Conservation (phyloP, 371 early-diverging fungal species). For the Zopfochytrium polystomum region DNA sequence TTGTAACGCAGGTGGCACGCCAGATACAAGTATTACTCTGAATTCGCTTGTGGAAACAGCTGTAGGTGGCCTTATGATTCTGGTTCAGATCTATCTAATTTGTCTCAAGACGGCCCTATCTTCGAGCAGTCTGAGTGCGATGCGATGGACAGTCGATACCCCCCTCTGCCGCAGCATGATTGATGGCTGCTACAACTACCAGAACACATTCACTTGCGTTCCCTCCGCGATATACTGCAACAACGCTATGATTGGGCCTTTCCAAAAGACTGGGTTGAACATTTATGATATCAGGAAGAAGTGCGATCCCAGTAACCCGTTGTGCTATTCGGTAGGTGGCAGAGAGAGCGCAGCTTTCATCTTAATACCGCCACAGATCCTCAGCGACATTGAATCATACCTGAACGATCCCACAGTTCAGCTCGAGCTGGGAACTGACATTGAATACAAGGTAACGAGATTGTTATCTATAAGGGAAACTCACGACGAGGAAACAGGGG, state of each 20-base stretch:
- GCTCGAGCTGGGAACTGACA: constrained; percentile 61
- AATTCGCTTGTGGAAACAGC: constrained; percentile 38
- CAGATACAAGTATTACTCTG: constrained; percentile 86
- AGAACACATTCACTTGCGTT: constrained; percentile 65
- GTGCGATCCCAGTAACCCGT: constrained; percentile 50
- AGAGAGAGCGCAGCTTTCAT: constrained; percentile 63
- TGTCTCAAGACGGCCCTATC: constrained; percentile 71
- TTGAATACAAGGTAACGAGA: constrained; percentile 19
- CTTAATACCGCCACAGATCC: constrained; percentile 55
- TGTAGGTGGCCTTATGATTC: constrained; percentile 15
- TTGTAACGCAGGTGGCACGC: too few relatives aligned
- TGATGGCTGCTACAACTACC: constrained; percentile 7
- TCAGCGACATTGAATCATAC: constrained; percentile 66
- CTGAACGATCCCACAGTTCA: constrained; percentile 74
- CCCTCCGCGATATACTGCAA: constrained; percentile 19
- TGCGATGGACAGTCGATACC: constrained; percentile 67
- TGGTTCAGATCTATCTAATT: too few relatives aligned
- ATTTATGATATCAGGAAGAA: constrained; percentile 41
- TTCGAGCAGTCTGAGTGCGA: constrained; percentile 63
- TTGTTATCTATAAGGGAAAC: too few relatives aligned
- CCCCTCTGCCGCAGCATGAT: constrained; percentile 61
- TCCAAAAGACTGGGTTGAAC: constrained; percentile 37
- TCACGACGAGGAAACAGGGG: too few relatives aligned
- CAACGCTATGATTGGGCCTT: constrained; percentile 35
- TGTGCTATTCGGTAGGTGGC: constrained; percentile 74